Base-by-base conservation (phyloP, 306 rosid species). In the Cicer chorassanicum region DNA sequence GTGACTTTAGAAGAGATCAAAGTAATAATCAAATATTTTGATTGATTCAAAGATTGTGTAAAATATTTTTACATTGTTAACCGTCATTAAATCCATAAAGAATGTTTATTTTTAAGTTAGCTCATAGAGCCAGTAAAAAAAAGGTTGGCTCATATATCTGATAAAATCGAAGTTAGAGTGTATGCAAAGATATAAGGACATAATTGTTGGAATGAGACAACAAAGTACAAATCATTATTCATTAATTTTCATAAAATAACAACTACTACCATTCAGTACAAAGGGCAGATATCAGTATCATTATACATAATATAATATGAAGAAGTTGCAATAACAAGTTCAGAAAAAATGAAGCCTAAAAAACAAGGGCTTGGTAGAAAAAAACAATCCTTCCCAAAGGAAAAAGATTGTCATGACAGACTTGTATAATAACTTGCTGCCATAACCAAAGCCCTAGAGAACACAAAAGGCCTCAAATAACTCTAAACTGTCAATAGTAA, bases 361-460 rank as follows among this genome's bases (percentile, higher is more conserved):
- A 88, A 87, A 82, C 61, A 0, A 74, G 92, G 87, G 65, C 73
- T 77, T 80, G 91, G 93, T 71, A 34, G 29, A 39, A 39, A 93
- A 93, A 85, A 85, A 84, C 86, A 82, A 86, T 75, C 90, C 71
- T 68, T 70, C 85, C 72, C 1, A 6, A 68, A 59, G 55, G 77
- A 68, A 75, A 60, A 78, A 78, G 88, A 71, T 67, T 82, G 92
- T 92, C 68, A 73, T 74, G 92, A 88, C 97, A 93, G 90, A 84
- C 86, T 2, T 78, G 78, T 57, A 85, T 73, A 81, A 85, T 73
- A 81, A 87, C 78, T 57, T 12, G 83, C 95, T 87, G 93, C 88
- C 96, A 86, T 55, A 73, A 87, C 99, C 98, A 80, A 90, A 85
- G 71, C 91, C 91, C 91, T 79, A 14, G 38, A 50, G 19, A 50